Conservation (phyloP, 2,329 filamentous ascomycete genomes). For the Hirsutella minnesotensis region DNA sequence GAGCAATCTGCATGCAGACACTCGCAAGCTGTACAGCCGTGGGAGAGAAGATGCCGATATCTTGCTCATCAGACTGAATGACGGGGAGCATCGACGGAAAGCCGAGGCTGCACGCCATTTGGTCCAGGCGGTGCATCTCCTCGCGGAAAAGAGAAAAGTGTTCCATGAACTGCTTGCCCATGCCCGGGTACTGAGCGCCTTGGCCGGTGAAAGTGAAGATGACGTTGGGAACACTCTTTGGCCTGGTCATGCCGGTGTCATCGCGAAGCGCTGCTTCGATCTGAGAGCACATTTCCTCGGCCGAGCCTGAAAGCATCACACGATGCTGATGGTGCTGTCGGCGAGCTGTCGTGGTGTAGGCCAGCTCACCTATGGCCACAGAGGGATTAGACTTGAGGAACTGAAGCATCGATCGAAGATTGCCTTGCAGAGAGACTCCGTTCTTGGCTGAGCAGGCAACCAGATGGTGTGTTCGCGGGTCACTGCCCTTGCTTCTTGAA, state of each 20-base stretch:
- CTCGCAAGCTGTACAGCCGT: constrained; percentile 22
- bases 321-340: constrained; percentile 4
- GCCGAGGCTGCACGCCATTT: constrained; percentile 14
- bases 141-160: constrained; percentile 16
- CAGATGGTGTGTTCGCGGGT: constrained; percentile 18
- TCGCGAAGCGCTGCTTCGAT: background rate
- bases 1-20: constrained; percentile 24
- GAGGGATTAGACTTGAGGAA: constrained; percentile 28
- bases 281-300: background rate
- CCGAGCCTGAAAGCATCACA: background rate
- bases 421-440: constrained; percentile 13
- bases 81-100: constrained; percentile 25
- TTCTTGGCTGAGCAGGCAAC: constrained; percentile 7
- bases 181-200: constrained; percentile 17
- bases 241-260: background rate
- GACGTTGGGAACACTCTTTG: constrained; percentile 6
- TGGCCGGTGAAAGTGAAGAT: constrained; percentile 31
- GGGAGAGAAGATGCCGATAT: constrained; percentile 3
- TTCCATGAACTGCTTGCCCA: constrained; percentile 19
- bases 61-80: constrained; percentile 23
- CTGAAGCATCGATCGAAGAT: constrained; percentile 17
- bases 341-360: constrained; percentile 43
- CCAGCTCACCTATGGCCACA: constrained; percentile 28
- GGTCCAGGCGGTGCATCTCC: constrained; percentile 17
- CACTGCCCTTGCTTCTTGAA: constrained; percentile 24